A percentile compares a stretch with the other conserved stretches of the same genome.
These are phyloP conservation scores for Pseudocercospora fijiensis DNA, from an alignment of 2,329 filamentous ascomycete species.

Conservation along the genomic window DNA sequence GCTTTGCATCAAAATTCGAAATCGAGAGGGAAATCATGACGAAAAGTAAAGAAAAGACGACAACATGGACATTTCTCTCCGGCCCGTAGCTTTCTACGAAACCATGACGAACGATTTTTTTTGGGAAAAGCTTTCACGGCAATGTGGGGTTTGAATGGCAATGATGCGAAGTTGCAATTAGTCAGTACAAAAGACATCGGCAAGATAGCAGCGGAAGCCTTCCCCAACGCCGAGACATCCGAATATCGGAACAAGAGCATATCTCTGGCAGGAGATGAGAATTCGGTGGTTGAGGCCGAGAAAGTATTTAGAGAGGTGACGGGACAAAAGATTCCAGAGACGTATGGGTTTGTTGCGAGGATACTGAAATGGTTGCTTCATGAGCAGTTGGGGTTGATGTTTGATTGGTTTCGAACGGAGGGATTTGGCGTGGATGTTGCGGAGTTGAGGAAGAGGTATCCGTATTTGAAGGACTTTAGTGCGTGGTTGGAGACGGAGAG, in stretches of 20 bases:
- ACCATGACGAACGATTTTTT: conserved; percentile 52
- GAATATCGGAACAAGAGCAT: conserved; percentile 48
- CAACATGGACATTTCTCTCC: conserved; percentile 61
- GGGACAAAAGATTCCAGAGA: conserved; percentile 46
- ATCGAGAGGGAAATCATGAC: conserved; percentile 62
- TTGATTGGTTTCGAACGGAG: conserved; percentile 51
- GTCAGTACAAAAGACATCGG: conserved; percentile 47
- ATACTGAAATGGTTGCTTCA: conserved; percentile 45
- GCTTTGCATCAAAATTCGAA: conserved; percentile 61
- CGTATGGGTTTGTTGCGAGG: conserved; percentile 45
- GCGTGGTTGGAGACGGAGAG: conserved; percentile 52
- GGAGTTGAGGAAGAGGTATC: conserved; percentile 45
- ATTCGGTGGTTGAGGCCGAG: conserved; percentile 49
- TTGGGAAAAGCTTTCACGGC: conserved; percentile 51
- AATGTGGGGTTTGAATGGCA: conserved; percentile 40
- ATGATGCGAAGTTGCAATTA: conserved; percentile 37
- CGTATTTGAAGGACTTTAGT: conserved; percentile 49
- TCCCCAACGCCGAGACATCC: conserved; percentile 43
- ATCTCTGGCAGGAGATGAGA: conserved; percentile 54
- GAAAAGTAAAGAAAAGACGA: conserved; percentile 40
- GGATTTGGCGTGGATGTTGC: conserved; percentile 51
- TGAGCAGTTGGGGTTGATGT: conserved; percentile 36
- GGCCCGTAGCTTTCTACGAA: conserved; percentile 64
- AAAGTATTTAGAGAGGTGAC: conserved; percentile 49
- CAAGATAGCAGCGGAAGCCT: conserved; percentile 51